Base-by-base conservation (phyloP, 75 land plant genomes). In the Pseudotsuga menziesii region DNA sequence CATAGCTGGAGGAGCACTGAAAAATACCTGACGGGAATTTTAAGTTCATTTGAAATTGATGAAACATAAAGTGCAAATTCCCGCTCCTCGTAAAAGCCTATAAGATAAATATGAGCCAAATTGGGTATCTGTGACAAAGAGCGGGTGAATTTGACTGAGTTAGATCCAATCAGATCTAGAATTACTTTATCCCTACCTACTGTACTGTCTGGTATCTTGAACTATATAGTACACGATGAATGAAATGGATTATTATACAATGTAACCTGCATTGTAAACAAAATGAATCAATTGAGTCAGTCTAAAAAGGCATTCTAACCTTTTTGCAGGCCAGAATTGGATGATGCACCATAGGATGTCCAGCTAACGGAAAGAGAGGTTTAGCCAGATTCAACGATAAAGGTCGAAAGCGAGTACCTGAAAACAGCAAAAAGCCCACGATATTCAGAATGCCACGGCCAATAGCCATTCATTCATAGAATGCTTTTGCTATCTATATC, bases 301-400 rank as follows among this genome's bases (percentile, higher is more conserved):
- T 48, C 54, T 9, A 14, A 25, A 56, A 35, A 11, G 26, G 3
- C 12, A 15, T 44, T 11, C 56, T 1, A 76, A 96, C 99, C 86
- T 85, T 89, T 84, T 89, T 90, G 83, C 98, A 97, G 61, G 99
- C 93, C 32, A 88, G 85, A 75, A 97, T 97, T 3, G 95, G 99
- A 76, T 97, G 99, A 13, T 97, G 89, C 44, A 97, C 83, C 99
- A 97, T 97, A 0, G 98, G 91, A 75, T 97, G 98, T 16, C 98
- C 98, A 48, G 98, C 99, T 39, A 96, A 77, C 2, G 99, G 99
- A 63, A 96, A 92, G 9, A 96, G 82, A 11, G 99, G 99, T 73
- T 96, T 90, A 22, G 98, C 93, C 9, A 91, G 77, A 80, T 96
- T 94, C 60, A 96, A 82, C 0, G 99, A 96, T 26, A 96, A 86